Evolutionary conservation across 345 rosid genomes (phyloP).

Genomic region (Chamaenerion angustifolium): DNA sequence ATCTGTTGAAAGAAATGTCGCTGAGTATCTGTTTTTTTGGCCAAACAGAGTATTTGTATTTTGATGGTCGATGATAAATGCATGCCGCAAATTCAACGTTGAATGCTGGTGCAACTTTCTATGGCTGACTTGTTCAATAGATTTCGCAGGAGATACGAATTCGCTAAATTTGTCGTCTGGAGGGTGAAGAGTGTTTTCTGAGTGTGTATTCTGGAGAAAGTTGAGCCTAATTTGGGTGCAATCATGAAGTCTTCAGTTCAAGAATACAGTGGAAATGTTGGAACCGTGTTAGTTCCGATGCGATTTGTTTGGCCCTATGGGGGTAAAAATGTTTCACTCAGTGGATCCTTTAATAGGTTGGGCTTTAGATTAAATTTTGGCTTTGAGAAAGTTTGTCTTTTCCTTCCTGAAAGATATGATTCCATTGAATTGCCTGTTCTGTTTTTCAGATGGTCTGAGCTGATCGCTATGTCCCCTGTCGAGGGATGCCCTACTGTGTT

Average conservation of each 20-base stretch:
- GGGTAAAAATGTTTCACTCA: constrained; percentile 38
- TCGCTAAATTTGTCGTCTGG: background rate
- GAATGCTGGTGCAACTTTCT: background rate
- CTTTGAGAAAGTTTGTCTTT: background rate
- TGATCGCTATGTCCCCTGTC: constrained; percentile 44
- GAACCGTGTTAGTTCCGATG: constrained; percentile 26
- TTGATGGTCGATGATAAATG: too few relatives aligned
- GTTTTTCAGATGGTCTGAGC: constrained; percentile 38
- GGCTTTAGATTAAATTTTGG: constrained; percentile 4
- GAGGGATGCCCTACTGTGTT: constrained; percentile 56
- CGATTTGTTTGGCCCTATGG: constrained; percentile 59
- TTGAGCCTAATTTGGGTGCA: background rate
- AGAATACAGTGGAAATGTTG: background rate
- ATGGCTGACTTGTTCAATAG: background rate
- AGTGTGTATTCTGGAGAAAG: background rate
- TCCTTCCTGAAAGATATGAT: background rate
- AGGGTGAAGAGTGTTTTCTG: background rate
- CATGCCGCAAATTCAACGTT: background rate
- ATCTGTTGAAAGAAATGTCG: background rate
- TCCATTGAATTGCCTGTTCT: background rate
- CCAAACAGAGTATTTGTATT: too few relatives aligned
- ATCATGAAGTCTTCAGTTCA: constrained; percentile 4
- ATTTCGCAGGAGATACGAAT: background rate
- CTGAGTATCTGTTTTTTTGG: too few relatives aligned
- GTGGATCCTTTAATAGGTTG: constrained; percentile 54